A percentile compares a stretch with the other conserved stretches of the same genome.
Evolutionary conservation across 352 stramenopile genomes (phyloP).

Genomic region (Phytophthora pisi): DNA sequence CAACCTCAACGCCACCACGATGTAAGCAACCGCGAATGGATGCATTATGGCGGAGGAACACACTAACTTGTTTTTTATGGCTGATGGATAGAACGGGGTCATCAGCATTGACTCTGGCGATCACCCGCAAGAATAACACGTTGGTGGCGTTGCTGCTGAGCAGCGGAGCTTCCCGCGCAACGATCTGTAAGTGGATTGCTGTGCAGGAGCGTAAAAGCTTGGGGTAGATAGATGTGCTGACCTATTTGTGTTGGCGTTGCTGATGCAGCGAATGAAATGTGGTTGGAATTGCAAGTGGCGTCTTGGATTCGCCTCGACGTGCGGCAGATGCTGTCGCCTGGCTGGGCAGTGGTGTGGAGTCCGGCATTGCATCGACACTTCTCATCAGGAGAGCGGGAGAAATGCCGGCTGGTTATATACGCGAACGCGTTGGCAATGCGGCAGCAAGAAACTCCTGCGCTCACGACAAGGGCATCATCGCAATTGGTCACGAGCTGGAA

Average conservation of each 20-base stretch:
- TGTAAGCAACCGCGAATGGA: slow-evolving; percentile 33
- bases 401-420: slow-evolving; percentile 61
- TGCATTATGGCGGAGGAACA: background rate
- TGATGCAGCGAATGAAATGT: slow-evolving; percentile 30
- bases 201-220: background rate
- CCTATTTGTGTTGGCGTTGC: background rate
- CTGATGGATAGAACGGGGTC: slow-evolving; percentile 43
- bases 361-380: slow-evolving; percentile 58
- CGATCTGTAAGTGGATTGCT: slow-evolving; percentile 28
- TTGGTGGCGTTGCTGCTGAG: slow-evolving; percentile 50
- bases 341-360: slow-evolving; percentile 69
- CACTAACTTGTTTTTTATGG: background rate
- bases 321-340: slow-evolving; percentile 49
- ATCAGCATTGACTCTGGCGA: slow-evolving; percentile 62
- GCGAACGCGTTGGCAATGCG: slow-evolving; percentile 52
- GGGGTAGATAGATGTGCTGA: background rate
- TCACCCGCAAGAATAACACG: slow-evolving; percentile 51
- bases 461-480: slow-evolving; percentile 5
- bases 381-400: slow-evolving; percentile 53
- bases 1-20: slow-evolving; percentile 65
- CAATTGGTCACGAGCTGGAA: slow-evolving; percentile 4
- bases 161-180: slow-evolving; percentile 60
- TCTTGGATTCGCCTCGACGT: slow-evolving; percentile 49
- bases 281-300: slow-evolving; percentile 26
- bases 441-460: background rate